Percentiles rank a stretch among this genome's conserved stretches.
Evolutionary conservation across 2,329 filamentous ascomycete genomes (phyloP).

Genomic region (Penicillium sp.): DNA sequence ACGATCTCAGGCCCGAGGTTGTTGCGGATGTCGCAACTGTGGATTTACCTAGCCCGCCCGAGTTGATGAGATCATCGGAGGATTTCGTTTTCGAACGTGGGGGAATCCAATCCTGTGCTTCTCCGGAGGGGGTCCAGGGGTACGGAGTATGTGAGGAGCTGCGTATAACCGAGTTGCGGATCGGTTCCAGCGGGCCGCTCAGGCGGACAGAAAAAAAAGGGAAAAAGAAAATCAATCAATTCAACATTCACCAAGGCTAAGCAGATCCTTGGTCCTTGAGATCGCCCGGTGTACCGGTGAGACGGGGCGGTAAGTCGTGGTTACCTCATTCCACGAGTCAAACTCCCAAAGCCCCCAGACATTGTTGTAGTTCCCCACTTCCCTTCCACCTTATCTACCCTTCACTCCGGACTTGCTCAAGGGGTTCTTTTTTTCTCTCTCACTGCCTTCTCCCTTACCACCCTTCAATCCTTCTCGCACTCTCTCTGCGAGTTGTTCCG

Average conservation of each 20-base stretch:
- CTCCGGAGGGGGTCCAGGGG: too few species aligned
- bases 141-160: too few species aligned
- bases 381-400: constrained; percentile 10
- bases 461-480: background rate
- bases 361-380: constrained; percentile 1
- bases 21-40: constrained; percentile 1
- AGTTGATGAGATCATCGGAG: constrained; percentile 16
- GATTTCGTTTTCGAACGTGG: constrained; percentile 6
- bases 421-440: constrained; percentile 2
- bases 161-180: too few species aligned
- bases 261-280: constrained; percentile 1
- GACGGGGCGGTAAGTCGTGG: constrained; percentile 13
- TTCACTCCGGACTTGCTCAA: constrained; percentile 3
- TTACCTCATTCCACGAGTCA: constrained; percentile 24
- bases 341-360: constrained; percentile 10
- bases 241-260: background rate
- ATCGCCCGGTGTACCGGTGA: constrained; percentile 25
- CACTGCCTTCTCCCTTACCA: constrained; percentile 4
- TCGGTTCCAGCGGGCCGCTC: too few species aligned
- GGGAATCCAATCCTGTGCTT: too few species aligned
- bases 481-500: constrained; percentile 2
- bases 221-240: too few species aligned
- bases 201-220: too few species aligned
- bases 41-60: constrained; percentile 20
- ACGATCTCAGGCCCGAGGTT: constrained; percentile 21